Conservation (phyloP, 371 early-diverging fungal genomes). For the Coemansia sp. region DNA sequence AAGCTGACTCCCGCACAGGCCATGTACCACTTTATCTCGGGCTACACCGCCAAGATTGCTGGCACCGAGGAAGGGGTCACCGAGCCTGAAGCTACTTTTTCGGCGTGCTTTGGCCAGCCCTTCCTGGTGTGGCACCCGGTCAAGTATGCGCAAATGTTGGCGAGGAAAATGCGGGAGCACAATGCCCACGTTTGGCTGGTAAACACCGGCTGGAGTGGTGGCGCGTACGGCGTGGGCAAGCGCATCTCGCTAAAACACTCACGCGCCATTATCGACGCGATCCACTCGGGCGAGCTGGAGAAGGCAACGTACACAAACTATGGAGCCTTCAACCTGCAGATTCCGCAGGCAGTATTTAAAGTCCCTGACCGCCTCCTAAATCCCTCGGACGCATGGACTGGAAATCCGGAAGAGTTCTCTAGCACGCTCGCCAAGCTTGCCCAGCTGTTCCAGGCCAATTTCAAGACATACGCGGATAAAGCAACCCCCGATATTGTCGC, state of each 20-base stretch:
- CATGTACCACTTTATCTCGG: slow-evolving; percentile 97
- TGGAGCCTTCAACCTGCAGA: slow-evolving; percentile 81
- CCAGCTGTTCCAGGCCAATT: slow-evolving; percentile 84
- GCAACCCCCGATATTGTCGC: slow-evolving; percentile 73
- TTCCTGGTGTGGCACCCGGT: slow-evolving; percentile 97
- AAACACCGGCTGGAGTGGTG: slow-evolving; percentile 98
- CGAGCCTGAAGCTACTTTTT: slow-evolving; percentile 93
- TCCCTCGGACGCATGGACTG: slow-evolving; percentile 85
- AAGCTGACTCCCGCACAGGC: slow-evolving; percentile 88
- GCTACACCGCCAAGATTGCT: slow-evolving; percentile 90
- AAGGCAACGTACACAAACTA: slow-evolving; percentile 77
- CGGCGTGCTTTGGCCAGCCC: slow-evolving; percentile 94
- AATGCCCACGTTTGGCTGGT: slow-evolving; percentile 92
- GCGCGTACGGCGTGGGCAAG: slow-evolving; percentile 84
- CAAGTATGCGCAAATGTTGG: slow-evolving; percentile 96
- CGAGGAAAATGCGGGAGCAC: slow-evolving; percentile 89
- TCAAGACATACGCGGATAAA: slow-evolving; percentile 79
- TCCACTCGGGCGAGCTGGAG: slow-evolving; percentile 88
- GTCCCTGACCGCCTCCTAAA: slow-evolving; percentile 87
- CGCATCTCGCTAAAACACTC: slow-evolving; percentile 95
- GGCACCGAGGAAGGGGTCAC: slow-evolving; percentile 97
- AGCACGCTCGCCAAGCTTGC: slow-evolving; percentile 77
- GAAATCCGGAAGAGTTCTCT: slow-evolving; percentile 62
- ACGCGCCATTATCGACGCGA: slow-evolving; percentile 95
- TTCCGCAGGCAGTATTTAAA: slow-evolving; percentile 73